These are phyloP conservation scores for Euphrasia confusa DNA, from an alignment of 257 asterid genomes.

Conservation along the genomic window DNA sequence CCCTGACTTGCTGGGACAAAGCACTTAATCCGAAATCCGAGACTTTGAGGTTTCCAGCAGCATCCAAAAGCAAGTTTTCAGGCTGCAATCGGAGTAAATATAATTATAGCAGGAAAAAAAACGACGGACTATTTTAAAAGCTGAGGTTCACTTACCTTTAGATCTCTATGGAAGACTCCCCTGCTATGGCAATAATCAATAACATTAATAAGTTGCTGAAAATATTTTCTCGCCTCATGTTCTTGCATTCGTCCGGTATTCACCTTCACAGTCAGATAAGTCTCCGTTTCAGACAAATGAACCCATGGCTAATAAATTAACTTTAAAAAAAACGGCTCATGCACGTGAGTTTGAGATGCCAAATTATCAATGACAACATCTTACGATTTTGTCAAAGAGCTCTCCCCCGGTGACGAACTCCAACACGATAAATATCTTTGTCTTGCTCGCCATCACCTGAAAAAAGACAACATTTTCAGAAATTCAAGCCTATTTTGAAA, in stretches of 20 bases:
- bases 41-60: conserved; percentile 79
- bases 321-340: background rate
- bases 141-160: conserved; percentile 46
- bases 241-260: conserved; percentile 84
- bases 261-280: conserved; percentile 40
- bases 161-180: conserved; percentile 93
- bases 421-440: conserved; percentile 84
- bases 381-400: conserved; percentile 93
- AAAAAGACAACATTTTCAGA: background rate
- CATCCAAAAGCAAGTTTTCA: conserved; percentile 77
- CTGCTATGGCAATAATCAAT: conserved; percentile 96
- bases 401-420: conserved; percentile 92
- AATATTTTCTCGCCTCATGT: conserved; percentile 81
- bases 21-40: conserved; percentile 98
- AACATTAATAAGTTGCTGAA: conserved; percentile 87
- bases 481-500: background rate
- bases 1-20: conserved; percentile 94
- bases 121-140: background rate
- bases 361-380: conserved; percentile 21
- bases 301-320: background rate
- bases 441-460: conserved; percentile 96
- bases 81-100: conserved; percentile 50
- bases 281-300: conserved; percentile 19
- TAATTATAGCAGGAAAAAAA: background rate
- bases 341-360: background rate